Percentiles rank a stretch among this genome's conserved stretches.
Conservation (phyloP, 1,284 basidiomycete species). For the Papiliotrema nemorosa region DNA sequence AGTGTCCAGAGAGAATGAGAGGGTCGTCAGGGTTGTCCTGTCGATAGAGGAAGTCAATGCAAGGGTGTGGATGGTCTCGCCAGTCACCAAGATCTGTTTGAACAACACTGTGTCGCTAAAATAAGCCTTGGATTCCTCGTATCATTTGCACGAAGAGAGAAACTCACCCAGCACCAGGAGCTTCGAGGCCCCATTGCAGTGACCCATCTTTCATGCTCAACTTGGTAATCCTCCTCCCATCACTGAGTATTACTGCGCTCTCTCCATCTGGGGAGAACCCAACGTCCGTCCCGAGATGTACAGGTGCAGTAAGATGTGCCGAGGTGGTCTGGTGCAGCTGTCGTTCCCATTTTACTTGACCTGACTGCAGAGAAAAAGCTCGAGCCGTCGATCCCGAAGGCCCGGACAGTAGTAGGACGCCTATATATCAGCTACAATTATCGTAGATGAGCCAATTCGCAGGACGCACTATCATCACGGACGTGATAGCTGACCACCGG, state of each 20-base stretch:
- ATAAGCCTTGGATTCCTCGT: too few relatives aligned
- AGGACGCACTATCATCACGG: slow-evolving; percentile 57
- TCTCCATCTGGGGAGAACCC: slow-evolving; percentile 37
- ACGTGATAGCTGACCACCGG: slow-evolving; percentile 66
- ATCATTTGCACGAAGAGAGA: not conserved
- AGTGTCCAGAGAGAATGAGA: slow-evolving; percentile 56
- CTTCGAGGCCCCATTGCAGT: slow-evolving; percentile 37
- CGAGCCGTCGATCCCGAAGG: slow-evolving; percentile 68
- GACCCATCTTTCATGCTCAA: slow-evolving; percentile 27
- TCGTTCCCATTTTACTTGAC: slow-evolving; percentile 66
- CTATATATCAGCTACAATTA: slow-evolving; percentile 47
- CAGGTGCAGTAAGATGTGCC: slow-evolving; percentile 53
- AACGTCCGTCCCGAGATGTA: slow-evolving; percentile 53
- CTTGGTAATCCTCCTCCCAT: slow-evolving; percentile 34
- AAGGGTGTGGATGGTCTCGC: slow-evolving; percentile 61
- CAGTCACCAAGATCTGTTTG: slow-evolving; percentile 59
- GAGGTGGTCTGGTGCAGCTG: slow-evolving; percentile 55
- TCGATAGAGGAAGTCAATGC: slow-evolving; percentile 63
- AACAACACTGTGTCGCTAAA: slow-evolving; percentile 65
- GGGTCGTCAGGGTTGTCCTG: slow-evolving; percentile 64
- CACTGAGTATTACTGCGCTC: slow-evolving; percentile 33
- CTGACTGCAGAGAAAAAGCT: slow-evolving; percentile 63
- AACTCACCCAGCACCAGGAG: slow-evolving; percentile 29
- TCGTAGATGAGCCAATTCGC: not conserved
- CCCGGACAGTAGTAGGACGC: slow-evolving; percentile 70